A percentile compares a stretch with the other conserved stretches of the same genome.
These are phyloP conservation scores for Boletus bicolor DNA, from an alignment of 768 basidiomycete species.

Conservation along the genomic window DNA sequence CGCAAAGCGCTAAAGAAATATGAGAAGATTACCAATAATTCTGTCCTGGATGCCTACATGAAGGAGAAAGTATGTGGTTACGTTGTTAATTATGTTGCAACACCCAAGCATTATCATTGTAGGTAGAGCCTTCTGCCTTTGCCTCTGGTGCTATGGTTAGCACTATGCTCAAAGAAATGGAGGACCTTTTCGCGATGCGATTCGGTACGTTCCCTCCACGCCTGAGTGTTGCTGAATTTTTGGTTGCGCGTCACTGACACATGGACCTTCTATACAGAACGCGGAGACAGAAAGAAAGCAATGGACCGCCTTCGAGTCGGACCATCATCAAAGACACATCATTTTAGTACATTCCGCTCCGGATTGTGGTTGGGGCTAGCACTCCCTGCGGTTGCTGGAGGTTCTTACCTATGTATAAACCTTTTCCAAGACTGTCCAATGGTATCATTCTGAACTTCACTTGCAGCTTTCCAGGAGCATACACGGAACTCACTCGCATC, in stretches of 20 bases:
- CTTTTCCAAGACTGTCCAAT: neutral
- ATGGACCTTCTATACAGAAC: slow-evolving; percentile 31
- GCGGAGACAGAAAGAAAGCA: slow-evolving; percentile 79
- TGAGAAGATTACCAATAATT: slow-evolving; percentile 72
- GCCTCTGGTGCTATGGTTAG: slow-evolving; percentile 59
- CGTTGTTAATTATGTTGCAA: neutral
- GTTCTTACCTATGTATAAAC: slow-evolving; percentile 52
- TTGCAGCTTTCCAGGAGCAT: slow-evolving; percentile 50
- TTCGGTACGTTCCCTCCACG: slow-evolving; percentile 54
- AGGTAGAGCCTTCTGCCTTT: slow-evolving; percentile 71
- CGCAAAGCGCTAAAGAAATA: slow-evolving; percentile 84
- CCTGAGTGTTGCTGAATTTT: neutral
- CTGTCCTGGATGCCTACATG: slow-evolving; percentile 80
- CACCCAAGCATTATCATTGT: neutral
- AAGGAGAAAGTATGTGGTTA: slow-evolving; percentile 56
- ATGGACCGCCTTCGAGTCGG: slow-evolving; percentile 60
- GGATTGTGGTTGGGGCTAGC: slow-evolving; percentile 71
- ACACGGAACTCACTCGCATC: slow-evolving; percentile 54
- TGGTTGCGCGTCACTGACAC: neutral
- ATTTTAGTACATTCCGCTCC: slow-evolving; percentile 73
- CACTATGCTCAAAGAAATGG: slow-evolving; percentile 68
- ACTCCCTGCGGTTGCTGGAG: slow-evolving; percentile 63
- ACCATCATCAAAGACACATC: slow-evolving; percentile 53
- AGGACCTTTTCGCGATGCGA: slow-evolving; percentile 67
- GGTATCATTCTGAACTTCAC: neutral